Evolutionary conservation across 345 rosid species (phyloP).

Genomic region (Gossypioides kirkii): DNA sequence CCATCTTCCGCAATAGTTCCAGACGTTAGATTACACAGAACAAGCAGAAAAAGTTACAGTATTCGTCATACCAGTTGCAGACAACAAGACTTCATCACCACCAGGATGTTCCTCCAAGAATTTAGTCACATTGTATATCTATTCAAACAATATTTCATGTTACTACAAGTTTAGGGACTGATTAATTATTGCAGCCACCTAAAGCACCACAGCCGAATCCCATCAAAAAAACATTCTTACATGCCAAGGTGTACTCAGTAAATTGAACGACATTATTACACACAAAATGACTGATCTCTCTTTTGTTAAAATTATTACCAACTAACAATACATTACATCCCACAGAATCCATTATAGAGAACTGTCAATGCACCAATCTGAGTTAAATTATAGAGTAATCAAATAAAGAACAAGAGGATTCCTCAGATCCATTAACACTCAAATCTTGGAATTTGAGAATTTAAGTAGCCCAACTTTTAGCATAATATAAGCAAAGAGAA

Average conservation of each 20-base stretch:
- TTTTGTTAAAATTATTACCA: neutral
- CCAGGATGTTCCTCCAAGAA: constrained; percentile 83
- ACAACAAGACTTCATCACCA: constrained; percentile 65
- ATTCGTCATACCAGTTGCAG: constrained; percentile 45
- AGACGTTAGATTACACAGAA: neutral
- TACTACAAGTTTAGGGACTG: neutral
- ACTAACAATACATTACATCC: neutral
- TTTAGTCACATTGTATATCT: constrained; percentile 75
- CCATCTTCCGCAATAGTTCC: neutral
- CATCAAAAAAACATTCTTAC: neutral
- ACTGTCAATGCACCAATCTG: too few species aligned
- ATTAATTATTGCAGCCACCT: neutral
- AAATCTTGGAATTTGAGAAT: neutral
- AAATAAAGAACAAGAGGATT: neutral
- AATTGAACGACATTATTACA: neutral
- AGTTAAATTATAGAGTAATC: too few species aligned
- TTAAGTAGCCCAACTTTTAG: neutral
- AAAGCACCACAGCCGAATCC: neutral
- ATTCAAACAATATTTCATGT: neutral
- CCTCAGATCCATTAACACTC: constrained; percentile 10
- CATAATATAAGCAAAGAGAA: neutral
- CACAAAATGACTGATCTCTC: neutral
- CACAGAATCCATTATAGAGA: neutral
- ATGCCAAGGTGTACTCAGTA: neutral
- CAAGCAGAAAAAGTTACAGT: neutral